Evolutionary conservation across 768 basidiomycete species (phyloP).

Genomic region (Lactifluus volemus): DNA sequence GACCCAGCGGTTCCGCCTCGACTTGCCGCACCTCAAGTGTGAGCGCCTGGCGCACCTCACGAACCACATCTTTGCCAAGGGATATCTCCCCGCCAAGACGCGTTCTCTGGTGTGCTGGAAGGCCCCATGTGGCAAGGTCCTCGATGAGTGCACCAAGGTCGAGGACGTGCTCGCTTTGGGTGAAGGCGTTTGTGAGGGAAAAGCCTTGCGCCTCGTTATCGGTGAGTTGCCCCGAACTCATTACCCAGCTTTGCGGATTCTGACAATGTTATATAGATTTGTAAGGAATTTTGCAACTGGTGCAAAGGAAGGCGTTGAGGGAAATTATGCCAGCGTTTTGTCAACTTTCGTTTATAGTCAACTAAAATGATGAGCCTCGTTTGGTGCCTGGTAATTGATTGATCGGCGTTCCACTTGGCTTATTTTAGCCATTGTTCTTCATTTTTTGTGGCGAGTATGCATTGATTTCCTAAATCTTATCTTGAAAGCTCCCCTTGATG

Average conservation of each 20-base stretch:
- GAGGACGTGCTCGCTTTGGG: constrained; percentile 25
- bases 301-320: too few relatives aligned
- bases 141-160: constrained; percentile 25
- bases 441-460: too few relatives aligned
- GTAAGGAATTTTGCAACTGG: too few relatives aligned
- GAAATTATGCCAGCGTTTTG: too few relatives aligned
- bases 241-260: too few relatives aligned
- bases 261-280: not conserved
- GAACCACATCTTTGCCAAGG: constrained; percentile 37
- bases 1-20: constrained; percentile 37
- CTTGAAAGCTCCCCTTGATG: too few relatives aligned
- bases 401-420: too few relatives aligned
- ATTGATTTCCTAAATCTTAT: too few relatives aligned
- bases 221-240: constrained; percentile 21
- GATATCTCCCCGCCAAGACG: constrained; percentile 30
- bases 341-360: too few relatives aligned
- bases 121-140: constrained; percentile 28
- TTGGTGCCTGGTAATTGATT: too few relatives aligned
- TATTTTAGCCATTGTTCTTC: too few relatives aligned
- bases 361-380: too few relatives aligned
- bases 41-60: constrained; percentile 38
- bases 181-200: constrained; percentile 30
- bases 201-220: constrained; percentile 31
- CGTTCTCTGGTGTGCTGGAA: constrained; percentile 36
- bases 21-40: constrained; percentile 25